Percentiles rank a stretch among this genome's conserved stretches.
phyloP scores from a whole-genome alignment of 2,329 filamentous ascomycete genomes.

The Xenoacremonium recifei region DNA sequence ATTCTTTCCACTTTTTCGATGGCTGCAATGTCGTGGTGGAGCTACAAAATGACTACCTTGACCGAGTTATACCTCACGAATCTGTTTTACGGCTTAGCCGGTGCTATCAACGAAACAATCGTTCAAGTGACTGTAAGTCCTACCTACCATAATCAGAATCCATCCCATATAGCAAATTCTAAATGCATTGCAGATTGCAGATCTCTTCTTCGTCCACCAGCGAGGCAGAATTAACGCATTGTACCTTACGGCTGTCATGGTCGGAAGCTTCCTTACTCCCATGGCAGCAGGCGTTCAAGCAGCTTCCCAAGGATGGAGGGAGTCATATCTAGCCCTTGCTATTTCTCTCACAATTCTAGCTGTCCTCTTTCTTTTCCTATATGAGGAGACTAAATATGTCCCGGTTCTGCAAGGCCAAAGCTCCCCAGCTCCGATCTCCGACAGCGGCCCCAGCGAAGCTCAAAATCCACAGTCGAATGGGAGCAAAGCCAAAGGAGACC shows the following conservation, averaged over 20 bases:
- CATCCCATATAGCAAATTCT: no score
- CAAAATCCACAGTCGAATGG: no score
- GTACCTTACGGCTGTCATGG: slow-evolving; percentile 34
- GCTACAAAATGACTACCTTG: no score
- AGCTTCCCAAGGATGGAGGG: slow-evolving; percentile 42
- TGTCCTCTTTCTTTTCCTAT: slow-evolving; percentile 40
- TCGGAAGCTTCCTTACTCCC: slow-evolving; percentile 32
- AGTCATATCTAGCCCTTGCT: slow-evolving; percentile 46
- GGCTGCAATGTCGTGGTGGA: no score
- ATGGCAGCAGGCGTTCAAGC: slow-evolving; percentile 38
- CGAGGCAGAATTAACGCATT: slow-evolving; percentile 45
- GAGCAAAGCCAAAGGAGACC: no score
- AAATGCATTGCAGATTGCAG: no score
- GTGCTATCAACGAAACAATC: slow-evolving; percentile 34
- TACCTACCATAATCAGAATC: no score
- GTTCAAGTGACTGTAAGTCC: slow-evolving; percentile 30
- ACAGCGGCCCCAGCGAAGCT: no score
- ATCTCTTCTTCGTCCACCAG: slow-evolving; percentile 49
- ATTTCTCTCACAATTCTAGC: slow-evolving; percentile 39
- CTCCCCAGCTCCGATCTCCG: no score
- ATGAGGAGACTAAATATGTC: slow-evolving; percentile 37
- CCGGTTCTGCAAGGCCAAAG: no score
- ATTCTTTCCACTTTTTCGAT: slow-evolving; percentile 25
- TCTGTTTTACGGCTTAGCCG: slow-evolving; percentile 35
- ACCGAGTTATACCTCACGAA: no score